Conservation (phyloP, 805 yeast species). For the Saccharomycopsis synnaedendra region DNA sequence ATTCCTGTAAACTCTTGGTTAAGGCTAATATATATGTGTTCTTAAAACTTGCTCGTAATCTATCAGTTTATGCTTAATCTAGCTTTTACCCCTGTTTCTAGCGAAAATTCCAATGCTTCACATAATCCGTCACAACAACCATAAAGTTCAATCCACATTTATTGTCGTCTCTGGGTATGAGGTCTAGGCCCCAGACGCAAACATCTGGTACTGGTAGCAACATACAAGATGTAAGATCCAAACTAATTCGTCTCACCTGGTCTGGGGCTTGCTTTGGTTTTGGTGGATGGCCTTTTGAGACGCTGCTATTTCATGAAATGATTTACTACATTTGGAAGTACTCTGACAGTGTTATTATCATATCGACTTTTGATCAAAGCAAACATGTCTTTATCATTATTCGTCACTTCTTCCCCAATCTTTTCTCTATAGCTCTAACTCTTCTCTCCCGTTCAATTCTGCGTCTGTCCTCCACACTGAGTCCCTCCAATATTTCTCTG, state of each 20-base stretch:
- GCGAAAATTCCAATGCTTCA: too few species aligned
- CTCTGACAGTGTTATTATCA: background rate
- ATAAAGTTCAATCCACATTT: too few species aligned
- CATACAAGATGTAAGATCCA: background rate
- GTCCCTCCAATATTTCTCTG: constrained; percentile 41
- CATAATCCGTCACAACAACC: too few species aligned
- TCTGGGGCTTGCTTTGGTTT: background rate
- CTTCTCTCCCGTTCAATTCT: constrained; percentile 86
- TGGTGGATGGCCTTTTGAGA: background rate
- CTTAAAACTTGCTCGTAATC: too few species aligned
- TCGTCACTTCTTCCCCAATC: constrained; percentile 30
- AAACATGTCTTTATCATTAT: background rate
- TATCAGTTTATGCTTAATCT: too few species aligned
- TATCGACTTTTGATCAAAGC: background rate
- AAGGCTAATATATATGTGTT: too few species aligned
- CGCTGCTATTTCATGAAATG: background rate
- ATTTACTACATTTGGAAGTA: background rate
- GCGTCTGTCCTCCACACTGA: constrained; percentile 64
- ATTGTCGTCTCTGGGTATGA: too few species aligned
- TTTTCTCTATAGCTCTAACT: constrained; percentile 93
- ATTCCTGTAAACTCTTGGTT: too few species aligned
- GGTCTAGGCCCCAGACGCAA: too few species aligned
- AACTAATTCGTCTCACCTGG: background rate
- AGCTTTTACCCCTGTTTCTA: too few species aligned
- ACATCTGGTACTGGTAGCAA: background rate